These are phyloP conservation scores for Medicago lupulina DNA, from an alignment of 306 rosid genomes.

Conservation along the genomic window DNA sequence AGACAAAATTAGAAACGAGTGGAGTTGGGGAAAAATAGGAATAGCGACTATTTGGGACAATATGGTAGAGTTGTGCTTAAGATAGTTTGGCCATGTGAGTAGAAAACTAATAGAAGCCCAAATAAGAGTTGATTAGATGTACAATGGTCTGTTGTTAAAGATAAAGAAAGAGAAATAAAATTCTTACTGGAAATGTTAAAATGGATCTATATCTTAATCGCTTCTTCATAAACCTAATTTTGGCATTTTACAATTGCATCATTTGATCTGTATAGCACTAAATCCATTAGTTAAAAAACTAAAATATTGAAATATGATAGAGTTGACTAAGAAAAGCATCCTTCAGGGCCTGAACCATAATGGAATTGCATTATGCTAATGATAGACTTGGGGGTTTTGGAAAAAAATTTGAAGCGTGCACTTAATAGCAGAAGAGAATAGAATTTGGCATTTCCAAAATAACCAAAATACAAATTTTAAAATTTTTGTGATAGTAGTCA, in stretches of 20 bases:
- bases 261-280: not conserved
- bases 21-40: too few species aligned
- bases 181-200: not conserved
- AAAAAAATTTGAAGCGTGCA: constrained; percentile 1
- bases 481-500: not conserved
- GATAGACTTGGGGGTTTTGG: constrained; percentile 24
- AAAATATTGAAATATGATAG: not conserved
- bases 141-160: not conserved
- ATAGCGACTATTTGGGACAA: not conserved
- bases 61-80: constrained; percentile 19
- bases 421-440: not conserved
- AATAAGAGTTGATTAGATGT: not conserved
- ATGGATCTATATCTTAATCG: not conserved
- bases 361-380: constrained; percentile 24
- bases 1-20: not conserved
- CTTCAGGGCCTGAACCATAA: not conserved
- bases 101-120: not conserved
- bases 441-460: not conserved
- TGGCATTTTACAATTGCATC: not conserved
- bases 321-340: constrained; percentile 21
- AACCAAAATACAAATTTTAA: constrained; percentile 14
- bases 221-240: not conserved
- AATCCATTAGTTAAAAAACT: constrained; percentile 5
- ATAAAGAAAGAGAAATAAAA: constrained; percentile 15
- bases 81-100: constrained; percentile 6